Base-by-base conservation (phyloP, 2,329 filamentous ascomycete species). In the Neonectria magnoliae region DNA sequence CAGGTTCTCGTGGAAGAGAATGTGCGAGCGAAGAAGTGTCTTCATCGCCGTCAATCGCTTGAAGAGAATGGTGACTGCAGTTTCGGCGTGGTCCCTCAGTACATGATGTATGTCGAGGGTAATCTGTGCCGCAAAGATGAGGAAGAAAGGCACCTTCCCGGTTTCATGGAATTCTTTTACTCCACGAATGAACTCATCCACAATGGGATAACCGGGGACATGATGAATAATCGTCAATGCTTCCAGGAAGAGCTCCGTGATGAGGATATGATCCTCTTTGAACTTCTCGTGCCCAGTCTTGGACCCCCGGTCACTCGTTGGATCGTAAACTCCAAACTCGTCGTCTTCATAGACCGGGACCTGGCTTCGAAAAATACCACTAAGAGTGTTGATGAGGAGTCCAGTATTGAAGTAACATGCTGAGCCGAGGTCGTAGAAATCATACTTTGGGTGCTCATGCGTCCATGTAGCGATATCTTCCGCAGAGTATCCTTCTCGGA, bases 81-180 rank as follows among this genome's bases (percentile, higher is more conserved):
- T 36, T n/a, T 29, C 7, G 58, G 36, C 14, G 63, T 60, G 1
- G 52, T 11, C 62, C 14, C 77, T 64, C 2, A 81, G 66, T 3
- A 65, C 57, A 59, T 81, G 75, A 14, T 80, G 76, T 36, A 82
- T 78, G 45, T 84, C 81, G 4, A 84, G 76, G 60, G 79, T 80
- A 11, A 81, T 60, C 51, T 83, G 81, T 5, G 76, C 72, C 9
- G 79, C 80, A 59, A 83, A 84, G 1, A 78, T 70, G 9, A 79
- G 71, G 62, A 74, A 78, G 42, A 82, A 76, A 0, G 81, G 70
- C 2, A 81, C 57, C 5, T 75, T 48, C 2, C 62, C 50, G 0
- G 76, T 81, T 5, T 72, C 60, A 25, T 73, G 67, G n/a, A 81
- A 61, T 42, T 78, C 70, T 20, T 71, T 68, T 9, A 83, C 68